phyloP scores from a whole-genome alignment of 805 yeast genomes.

The Candida chauliodis region DNA sequence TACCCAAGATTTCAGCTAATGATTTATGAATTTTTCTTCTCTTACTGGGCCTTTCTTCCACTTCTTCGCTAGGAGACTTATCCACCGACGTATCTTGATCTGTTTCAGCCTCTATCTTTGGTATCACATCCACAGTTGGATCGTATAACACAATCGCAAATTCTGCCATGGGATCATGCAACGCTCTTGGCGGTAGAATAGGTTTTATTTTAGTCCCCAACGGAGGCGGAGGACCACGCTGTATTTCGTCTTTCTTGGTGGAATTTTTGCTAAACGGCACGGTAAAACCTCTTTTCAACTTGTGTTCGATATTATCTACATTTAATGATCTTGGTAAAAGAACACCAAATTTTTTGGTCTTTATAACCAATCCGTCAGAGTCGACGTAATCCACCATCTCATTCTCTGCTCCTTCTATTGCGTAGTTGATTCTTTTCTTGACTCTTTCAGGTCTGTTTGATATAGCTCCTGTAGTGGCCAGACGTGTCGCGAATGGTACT shows the following conservation, averaged over 20 bases:
- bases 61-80: constrained; percentile 11
- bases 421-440: constrained; percentile 31
- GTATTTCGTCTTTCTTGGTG: constrained; percentile 28
- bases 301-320: constrained; percentile 37
- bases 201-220: constrained; percentile 76
- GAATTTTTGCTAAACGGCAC: constrained; percentile 53
- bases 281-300: constrained; percentile 43
- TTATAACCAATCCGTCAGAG: constrained; percentile 28
- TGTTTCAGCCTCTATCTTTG: constrained; percentile 21
- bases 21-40: constrained; percentile 56
- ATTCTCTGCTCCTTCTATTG: constrained; percentile 16
- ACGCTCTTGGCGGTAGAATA: constrained; percentile 76
- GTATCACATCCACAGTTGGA: constrained; percentile 76
- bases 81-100: constrained; percentile 12
- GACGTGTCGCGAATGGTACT: constrained; percentile 49
- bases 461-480: constrained; percentile 9
- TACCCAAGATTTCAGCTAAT: constrained; percentile 77
- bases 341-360: constrained; percentile 49
- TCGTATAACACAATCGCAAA: constrained; percentile 93
- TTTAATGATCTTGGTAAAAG: constrained; percentile 52
- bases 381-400: constrained; percentile 25
- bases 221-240: constrained; percentile 64
- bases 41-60: constrained; percentile 20
- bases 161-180: constrained; percentile 94
- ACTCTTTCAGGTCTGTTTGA: constrained; percentile 21